phyloP scores from a whole-genome alignment of 257 asterid species.

The Galeopsis tetrahit region DNA sequence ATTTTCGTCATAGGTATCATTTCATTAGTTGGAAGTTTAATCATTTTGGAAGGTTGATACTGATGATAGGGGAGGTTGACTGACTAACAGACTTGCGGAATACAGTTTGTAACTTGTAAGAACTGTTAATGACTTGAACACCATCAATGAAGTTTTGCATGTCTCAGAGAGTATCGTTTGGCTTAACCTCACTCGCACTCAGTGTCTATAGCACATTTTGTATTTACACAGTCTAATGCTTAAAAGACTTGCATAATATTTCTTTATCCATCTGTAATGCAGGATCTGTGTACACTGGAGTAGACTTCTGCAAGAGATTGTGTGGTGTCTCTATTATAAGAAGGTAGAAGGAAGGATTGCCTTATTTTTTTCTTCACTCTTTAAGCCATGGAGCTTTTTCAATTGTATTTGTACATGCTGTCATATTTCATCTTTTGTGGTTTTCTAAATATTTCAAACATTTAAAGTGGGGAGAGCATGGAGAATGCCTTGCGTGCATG shows the following conservation, averaged over 20 bases:
- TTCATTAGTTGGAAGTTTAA: slow-evolving; percentile 9
- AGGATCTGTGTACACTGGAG: slow-evolving; percentile 96
- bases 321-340: slow-evolving; percentile 96
- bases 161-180: not conserved
- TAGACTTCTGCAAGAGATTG: slow-evolving; percentile 94
- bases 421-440: slow-evolving; percentile 5
- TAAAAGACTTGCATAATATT: not conserved
- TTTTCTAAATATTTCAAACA: slow-evolving; percentile 26
- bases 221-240: not conserved
- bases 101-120: slow-evolving; percentile 16
- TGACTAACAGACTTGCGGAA: slow-evolving; percentile 13
- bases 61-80: not conserved
- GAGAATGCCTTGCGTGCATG: slow-evolving; percentile 94
- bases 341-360: slow-evolving; percentile 53
- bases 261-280: slow-evolving; percentile 39
- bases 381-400: not conserved
- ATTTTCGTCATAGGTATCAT: not conserved
- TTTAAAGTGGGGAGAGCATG: slow-evolving; percentile 58
- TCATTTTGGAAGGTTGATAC: not conserved
- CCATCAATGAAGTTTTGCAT: slow-evolving; percentile 23
- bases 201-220: not conserved
- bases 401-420: not conserved
- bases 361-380: not conserved
- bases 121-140: slow-evolving; percentile 21
- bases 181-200: not conserved